Conservation (phyloP, 2,329 filamentous ascomycete species). For the Pseudogymnoascus sp. region DNA sequence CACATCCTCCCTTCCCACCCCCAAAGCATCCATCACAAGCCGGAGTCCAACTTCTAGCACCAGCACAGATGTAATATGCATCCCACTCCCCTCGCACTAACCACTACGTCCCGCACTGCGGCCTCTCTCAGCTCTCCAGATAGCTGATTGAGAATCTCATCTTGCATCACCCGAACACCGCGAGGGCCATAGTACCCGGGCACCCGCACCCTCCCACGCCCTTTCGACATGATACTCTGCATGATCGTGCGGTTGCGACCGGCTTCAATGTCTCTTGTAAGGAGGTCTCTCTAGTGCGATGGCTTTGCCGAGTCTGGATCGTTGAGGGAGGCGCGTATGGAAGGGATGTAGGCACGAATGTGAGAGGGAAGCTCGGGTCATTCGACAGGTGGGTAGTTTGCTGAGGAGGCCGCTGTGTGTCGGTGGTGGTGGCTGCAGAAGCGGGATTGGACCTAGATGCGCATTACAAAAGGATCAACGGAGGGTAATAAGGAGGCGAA, state of each 20-base stretch:
- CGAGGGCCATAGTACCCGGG: slow-evolving; percentile 80
- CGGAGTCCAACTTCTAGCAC: slow-evolving; percentile 60
- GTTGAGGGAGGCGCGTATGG: slow-evolving; percentile 53
- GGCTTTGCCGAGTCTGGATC: slow-evolving; percentile 22
- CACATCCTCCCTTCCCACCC: slow-evolving; percentile 35
- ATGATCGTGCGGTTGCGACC: slow-evolving; percentile 55
- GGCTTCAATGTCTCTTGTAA: slow-evolving; percentile 47
- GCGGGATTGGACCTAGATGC: background rate
- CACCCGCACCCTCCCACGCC: background rate
- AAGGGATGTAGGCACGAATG: slow-evolving; percentile 47
- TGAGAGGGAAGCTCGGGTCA: slow-evolving; percentile 58
- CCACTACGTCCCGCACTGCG: slow-evolving; percentile 56
- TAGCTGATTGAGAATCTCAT: slow-evolving; percentile 57
- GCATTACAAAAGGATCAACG: background rate
- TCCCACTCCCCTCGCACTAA: slow-evolving; percentile 60
- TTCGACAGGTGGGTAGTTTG: slow-evolving; percentile 62
- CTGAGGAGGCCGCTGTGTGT: slow-evolving; percentile 2
- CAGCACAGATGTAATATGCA: too few relatives aligned
- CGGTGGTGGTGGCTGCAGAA: background rate
- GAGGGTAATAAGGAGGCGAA: background rate
- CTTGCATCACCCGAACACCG: slow-evolving; percentile 65
- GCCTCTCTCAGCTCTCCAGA: slow-evolving; percentile 52
- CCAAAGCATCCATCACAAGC: slow-evolving; percentile 54
- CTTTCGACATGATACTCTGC: slow-evolving; percentile 42
- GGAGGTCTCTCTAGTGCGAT: slow-evolving; percentile 54